Conservation (phyloP, 2,329 filamentous ascomycete genomes). For the Colletotrichum nymphaeae region DNA sequence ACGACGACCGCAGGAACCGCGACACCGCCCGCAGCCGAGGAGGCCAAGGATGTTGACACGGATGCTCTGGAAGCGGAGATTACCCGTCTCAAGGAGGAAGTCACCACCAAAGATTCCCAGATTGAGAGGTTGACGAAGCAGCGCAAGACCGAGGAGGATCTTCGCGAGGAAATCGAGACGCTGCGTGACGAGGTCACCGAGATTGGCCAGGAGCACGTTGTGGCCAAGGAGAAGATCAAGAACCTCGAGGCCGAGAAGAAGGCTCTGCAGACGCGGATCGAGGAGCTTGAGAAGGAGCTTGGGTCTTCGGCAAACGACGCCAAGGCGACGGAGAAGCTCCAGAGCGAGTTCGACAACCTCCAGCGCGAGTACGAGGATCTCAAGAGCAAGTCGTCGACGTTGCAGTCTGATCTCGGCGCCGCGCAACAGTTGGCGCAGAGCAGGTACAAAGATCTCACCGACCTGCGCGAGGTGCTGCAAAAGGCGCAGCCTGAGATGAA, state of each 20-base stretch:
- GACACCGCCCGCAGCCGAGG: slow-evolving; percentile 41
- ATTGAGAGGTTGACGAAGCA: slow-evolving; percentile 79
- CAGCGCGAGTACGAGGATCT: slow-evolving; percentile 73
- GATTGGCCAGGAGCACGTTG: slow-evolving; percentile 86
- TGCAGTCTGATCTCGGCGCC: slow-evolving; percentile 87
- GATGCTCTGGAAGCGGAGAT: slow-evolving; percentile 61
- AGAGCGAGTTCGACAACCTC: slow-evolving; percentile 68
- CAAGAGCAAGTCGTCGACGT: slow-evolving; percentile 73
- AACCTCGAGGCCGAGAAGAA: slow-evolving; percentile 76
- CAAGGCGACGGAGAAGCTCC: slow-evolving; percentile 65
- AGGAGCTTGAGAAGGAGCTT: slow-evolving; percentile 78
- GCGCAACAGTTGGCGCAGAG: slow-evolving; percentile 88
- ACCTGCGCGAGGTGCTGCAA: slow-evolving; percentile 81
- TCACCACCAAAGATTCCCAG: slow-evolving; percentile 75
- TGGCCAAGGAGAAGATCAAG: slow-evolving; percentile 82
- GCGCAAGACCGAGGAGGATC: slow-evolving; percentile 79
- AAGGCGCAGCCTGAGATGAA: slow-evolving; percentile 90
- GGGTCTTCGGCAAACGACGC: slow-evolving; percentile 49
- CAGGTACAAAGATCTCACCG: slow-evolving; percentile 87
- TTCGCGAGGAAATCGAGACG: slow-evolving; percentile 87
- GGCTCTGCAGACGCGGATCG: slow-evolving; percentile 71
- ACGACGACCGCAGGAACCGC: slow-evolving; percentile 46
- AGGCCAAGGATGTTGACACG: slow-evolving; percentile 42
- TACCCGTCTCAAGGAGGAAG: slow-evolving; percentile 60
- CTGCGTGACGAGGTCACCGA: slow-evolving; percentile 82